Percentiles rank a stretch among this genome's conserved stretches.
Evolutionary conservation across 2,329 filamentous ascomycete genomes (phyloP).

Genomic region (Zasmidium citrigriseum): DNA sequence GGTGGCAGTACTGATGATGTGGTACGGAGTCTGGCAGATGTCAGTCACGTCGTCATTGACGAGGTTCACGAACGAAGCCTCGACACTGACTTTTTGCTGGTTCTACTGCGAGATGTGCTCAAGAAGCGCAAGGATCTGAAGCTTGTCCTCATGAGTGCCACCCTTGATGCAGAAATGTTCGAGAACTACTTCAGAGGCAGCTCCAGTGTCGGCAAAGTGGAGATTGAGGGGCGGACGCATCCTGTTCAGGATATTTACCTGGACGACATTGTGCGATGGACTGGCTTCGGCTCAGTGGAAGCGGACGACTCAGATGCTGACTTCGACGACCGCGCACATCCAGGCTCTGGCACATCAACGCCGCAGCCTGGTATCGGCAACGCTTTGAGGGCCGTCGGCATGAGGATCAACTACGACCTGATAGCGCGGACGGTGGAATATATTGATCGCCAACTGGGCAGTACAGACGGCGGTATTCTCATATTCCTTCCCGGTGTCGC

Average conservation of each 20-base stretch:
- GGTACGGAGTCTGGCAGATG: slow-evolving; percentile 76
- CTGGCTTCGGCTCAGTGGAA: slow-evolving; percentile 60
- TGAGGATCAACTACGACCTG: slow-evolving; percentile 88
- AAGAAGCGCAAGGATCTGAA: slow-evolving; percentile 75
- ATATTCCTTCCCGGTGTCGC: slow-evolving; percentile 91
- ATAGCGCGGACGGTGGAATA: slow-evolving; percentile 76
- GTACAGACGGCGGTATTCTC: slow-evolving; percentile 81
- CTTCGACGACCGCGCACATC: slow-evolving; percentile 17
- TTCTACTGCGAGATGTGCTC: slow-evolving; percentile 81
- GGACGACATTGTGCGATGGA: slow-evolving; percentile 81
- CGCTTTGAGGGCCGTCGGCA: slow-evolving; percentile 54
- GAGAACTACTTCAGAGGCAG: slow-evolving; percentile 70
- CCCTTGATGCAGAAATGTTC: slow-evolving; percentile 85
- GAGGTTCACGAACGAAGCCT: slow-evolving; percentile 95
- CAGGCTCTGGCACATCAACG: slow-evolving; percentile 22
- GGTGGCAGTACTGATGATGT: slow-evolving; percentile 79
- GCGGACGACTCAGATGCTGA: slow-evolving; percentile 50
- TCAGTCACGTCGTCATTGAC: slow-evolving; percentile 93
- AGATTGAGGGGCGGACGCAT: slow-evolving; percentile 86
- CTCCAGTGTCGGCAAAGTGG: slow-evolving; percentile 69
- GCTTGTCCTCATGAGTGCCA: slow-evolving; percentile 94
- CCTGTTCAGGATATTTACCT: slow-evolving; percentile 89
- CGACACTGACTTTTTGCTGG: slow-evolving; percentile 91
- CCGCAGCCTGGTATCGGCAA: slow-evolving; percentile 36
- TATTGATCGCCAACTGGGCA: slow-evolving; percentile 75